Evolutionary conservation across 495 filamentous ascomycete genomes (phyloP).

Genomic region (Penicillium samsonianum): DNA sequence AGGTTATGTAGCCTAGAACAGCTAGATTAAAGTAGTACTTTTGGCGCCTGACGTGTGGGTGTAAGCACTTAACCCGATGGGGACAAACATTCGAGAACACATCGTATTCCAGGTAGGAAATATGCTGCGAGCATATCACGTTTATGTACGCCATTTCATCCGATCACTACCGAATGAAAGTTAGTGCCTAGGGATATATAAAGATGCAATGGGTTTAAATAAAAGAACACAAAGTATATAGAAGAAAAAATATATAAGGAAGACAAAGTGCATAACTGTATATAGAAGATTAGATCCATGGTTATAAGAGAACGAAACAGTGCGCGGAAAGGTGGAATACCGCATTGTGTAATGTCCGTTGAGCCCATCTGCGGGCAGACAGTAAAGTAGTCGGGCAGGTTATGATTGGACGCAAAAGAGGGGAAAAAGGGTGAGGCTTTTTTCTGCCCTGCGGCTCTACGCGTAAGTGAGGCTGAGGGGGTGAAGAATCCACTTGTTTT

Average conservation of each 20-base stretch:
- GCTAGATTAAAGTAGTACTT: background rate
- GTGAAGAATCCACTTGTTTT: constrained; percentile 16
- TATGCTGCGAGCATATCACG: constrained; percentile 7
- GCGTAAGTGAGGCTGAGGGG: constrained; percentile 30
- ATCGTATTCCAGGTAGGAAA: no score
- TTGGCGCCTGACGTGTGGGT: constrained; percentile 8
- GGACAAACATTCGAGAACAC: background rate
- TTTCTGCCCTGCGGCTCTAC: constrained; percentile 31
- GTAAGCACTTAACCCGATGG: constrained; percentile 13
- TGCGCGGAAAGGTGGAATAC: background rate
- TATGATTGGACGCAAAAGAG: constrained; percentile 7
- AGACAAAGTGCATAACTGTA: background rate
- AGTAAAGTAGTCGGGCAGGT: background rate
- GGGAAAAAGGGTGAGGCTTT: constrained; percentile 24
- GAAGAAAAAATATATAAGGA: background rate
- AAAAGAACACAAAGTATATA: background rate
- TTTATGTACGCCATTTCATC: constrained; percentile 7
- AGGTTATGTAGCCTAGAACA: background rate
- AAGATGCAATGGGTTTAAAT: background rate
- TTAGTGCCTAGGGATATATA: background rate
- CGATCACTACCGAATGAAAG: background rate
- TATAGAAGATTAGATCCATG: background rate
- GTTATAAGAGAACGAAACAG: background rate
- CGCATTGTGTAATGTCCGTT: constrained; percentile 2
- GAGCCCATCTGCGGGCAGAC: background rate